Conservation (phyloP, 1,284 basidiomycete genomes). For the Trichosporon asahii region DNA sequence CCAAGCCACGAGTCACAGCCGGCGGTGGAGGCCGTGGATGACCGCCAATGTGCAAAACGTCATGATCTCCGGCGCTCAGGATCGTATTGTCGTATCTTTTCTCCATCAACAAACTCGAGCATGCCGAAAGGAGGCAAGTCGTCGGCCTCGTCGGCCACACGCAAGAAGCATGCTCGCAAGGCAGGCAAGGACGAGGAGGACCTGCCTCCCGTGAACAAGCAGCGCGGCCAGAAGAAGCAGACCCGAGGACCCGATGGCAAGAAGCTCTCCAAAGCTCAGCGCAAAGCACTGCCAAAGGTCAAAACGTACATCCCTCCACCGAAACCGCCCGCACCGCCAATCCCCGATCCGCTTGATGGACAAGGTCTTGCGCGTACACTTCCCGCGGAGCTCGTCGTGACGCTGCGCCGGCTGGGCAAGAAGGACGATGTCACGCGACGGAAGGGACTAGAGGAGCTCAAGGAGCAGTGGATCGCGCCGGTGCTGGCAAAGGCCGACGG, state of each 20-base stretch:
- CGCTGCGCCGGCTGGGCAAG: conserved; percentile 78
- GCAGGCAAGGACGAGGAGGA: conserved; percentile 33
- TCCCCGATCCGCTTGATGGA: conserved; percentile 86
- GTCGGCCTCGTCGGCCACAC: conserved; percentile 72
- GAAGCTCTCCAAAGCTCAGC: conserved; percentile 48
- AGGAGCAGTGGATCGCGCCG: conserved; percentile 61
- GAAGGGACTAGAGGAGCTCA: conserved; percentile 82
- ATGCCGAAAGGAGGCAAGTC: conserved; percentile 35
- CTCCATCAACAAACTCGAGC: background rate
- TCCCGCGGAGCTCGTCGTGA: conserved; percentile 77
- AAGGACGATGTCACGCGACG: conserved; percentile 85
- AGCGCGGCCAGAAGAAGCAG: conserved; percentile 17
- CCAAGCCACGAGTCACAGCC: background rate
- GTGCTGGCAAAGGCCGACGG: conserved; percentile 47
- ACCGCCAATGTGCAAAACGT: background rate
- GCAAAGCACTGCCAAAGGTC: conserved; percentile 56
- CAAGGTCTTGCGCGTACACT: conserved; percentile 73
- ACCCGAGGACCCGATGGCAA: conserved; percentile 27
- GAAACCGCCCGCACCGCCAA: conserved; percentile 79
- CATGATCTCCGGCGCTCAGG: background rate
- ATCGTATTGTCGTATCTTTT: background rate
- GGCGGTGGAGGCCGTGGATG: background rate
- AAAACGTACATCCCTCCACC: conserved; percentile 79
- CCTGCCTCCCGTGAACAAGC: conserved; percentile 10
- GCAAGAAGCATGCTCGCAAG: conserved; percentile 61